Evolutionary conservation across 2,329 filamentous ascomycete species (phyloP).

Genomic region (Aspergillus sojae): DNA sequence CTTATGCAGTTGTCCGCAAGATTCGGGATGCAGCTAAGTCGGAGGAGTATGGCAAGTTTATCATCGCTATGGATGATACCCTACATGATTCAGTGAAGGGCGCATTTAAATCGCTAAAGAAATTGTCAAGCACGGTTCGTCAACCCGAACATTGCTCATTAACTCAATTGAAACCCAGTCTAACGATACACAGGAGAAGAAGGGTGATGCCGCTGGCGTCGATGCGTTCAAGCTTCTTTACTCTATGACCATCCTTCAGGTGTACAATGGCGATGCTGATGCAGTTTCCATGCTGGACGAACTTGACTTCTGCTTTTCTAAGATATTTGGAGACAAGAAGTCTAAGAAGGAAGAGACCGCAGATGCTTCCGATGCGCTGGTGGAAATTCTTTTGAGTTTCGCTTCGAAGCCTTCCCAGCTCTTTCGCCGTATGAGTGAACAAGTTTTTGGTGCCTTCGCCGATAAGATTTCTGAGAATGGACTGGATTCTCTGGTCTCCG

Average conservation of each 20-base stretch:
- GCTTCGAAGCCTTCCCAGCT: constrained; percentile 81
- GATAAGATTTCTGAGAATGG: constrained; percentile 72
- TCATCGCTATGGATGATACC: constrained; percentile 52
- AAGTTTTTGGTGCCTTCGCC: constrained; percentile 84
- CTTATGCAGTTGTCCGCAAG: constrained; percentile 44
- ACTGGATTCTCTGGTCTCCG: constrained; percentile 62
- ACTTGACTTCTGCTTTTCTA: constrained; percentile 73
- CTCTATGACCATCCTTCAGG: constrained; percentile 79
- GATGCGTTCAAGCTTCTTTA: constrained; percentile 79
- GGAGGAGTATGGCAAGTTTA: constrained; percentile 42
- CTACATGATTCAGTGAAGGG: constrained; percentile 46
- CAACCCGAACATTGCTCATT: not conserved
- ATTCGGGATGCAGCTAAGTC: constrained; percentile 43
- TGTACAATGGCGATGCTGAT: constrained; percentile 88
- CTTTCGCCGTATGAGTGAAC: constrained; percentile 81
- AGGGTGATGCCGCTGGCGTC: constrained; percentile 44
- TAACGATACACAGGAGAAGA: constrained; percentile 53
- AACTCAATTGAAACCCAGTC: not conserved
- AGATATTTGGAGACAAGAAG: constrained; percentile 57
- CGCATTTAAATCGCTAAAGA: constrained; percentile 45
- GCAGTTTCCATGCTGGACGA: constrained; percentile 81
- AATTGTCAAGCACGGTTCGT: constrained; percentile 40
- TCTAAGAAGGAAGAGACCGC: constrained; percentile 54
- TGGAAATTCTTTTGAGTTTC: constrained; percentile 90
- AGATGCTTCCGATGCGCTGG: constrained; percentile 67